Base-by-base conservation (phyloP, 805 yeast species). In the Clavispora phyllophila region DNA sequence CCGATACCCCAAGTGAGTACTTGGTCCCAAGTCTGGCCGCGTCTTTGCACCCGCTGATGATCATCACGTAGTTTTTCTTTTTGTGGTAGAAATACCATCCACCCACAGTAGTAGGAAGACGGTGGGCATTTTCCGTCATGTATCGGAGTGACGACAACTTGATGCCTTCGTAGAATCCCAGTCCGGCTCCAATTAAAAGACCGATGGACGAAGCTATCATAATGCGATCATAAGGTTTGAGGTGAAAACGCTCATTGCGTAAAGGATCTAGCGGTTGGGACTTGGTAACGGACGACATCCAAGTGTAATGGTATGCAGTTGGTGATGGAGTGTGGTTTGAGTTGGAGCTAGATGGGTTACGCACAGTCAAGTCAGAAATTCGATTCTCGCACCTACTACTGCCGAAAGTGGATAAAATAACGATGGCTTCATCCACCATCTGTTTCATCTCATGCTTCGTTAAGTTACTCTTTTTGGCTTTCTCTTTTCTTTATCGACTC, bases 1-100 rank as follows among this genome's bases (percentile, higher is more conserved):
- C 53, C 0, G 74, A 65, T 3, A 79, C 75, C 2, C 77, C 67
- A 0, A 59, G 35, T 1, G 79, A 65, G 40, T 72, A 66, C 52
- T 48, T 41, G 28, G 51, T 33, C 0, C 63, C 74, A 9, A 66
- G 66, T 28, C 54, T 59, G n/a, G 73, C 51, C 0, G 83, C 89
- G 7, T 50, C 41, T 15, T 64, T 65, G 48, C 78, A 62, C 1
- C 86, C 87, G 22, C 69, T 68, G 44, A 75, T 69, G 27, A 84
- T 61, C 62, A 87, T 78, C 24, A 83, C 84, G 60, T 85, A 84
- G 61, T 85, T 84, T 65, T 86, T 87, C 48, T 87, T 73, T 62
- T 84, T 87, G 62, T 87, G 93, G 62, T 87, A 87, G 58, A 82
- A 84, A 56, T 84, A 87, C 96, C 96, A 87, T 0, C 91, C 93